Percentiles rank a stretch among this genome's conserved stretches.
Conservation (phyloP, 495 filamentous ascomycete species). For the Durotheca rogersii region DNA sequence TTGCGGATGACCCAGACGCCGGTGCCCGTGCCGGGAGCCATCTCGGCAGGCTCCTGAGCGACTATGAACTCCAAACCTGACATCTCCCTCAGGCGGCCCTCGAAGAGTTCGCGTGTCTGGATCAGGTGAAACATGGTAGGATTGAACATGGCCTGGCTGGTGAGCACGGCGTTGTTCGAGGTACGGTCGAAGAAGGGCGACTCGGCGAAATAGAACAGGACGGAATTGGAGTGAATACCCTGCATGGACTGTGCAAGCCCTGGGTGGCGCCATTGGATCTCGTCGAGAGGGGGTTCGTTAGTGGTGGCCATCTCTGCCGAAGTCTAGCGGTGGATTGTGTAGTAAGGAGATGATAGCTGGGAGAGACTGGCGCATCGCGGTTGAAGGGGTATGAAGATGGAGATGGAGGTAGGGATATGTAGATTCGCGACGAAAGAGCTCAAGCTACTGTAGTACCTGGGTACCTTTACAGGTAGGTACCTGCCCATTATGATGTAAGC, state of each 20-base stretch:
- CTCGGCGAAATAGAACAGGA: constrained; percentile 86
- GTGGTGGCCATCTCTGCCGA: constrained; percentile 32
- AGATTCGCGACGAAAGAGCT: too few species aligned
- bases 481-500: too few species aligned
- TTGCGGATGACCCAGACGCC: constrained; percentile 93
- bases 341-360: too few species aligned
- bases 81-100: constrained; percentile 72
- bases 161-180: constrained; percentile 81
- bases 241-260: constrained; percentile 59
- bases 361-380: too few species aligned
- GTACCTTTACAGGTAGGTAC: too few species aligned
- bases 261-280: constrained; percentile 73
- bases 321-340: too few species aligned
- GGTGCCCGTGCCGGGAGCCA: constrained; percentile 59
- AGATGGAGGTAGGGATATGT: not conserved
- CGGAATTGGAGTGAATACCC: constrained; percentile 61
- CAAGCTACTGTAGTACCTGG: too few species aligned
- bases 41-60: constrained; percentile 71
- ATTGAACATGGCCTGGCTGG: constrained; percentile 74
- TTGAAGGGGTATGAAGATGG: not conserved
- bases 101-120: constrained; percentile 74
- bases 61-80: constrained; percentile 81
- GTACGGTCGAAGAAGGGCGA: constrained; percentile 90
- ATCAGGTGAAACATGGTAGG: constrained; percentile 56
- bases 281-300: constrained; percentile 66